Conservation (phyloP, 1,284 basidiomycete species). For the Rhodotorula sp. region DNA sequence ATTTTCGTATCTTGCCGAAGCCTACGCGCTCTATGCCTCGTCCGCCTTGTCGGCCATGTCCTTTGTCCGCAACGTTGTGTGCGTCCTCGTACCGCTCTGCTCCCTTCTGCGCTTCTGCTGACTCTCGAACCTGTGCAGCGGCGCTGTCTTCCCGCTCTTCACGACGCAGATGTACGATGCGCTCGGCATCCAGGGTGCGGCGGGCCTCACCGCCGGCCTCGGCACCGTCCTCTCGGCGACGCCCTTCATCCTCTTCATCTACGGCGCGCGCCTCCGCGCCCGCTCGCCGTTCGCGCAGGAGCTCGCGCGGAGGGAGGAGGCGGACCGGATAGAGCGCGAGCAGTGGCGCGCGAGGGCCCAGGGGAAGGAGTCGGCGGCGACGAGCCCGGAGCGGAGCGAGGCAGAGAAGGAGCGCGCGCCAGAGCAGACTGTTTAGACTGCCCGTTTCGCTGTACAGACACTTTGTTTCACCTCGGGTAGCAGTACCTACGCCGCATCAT, state of each 20-base stretch:
- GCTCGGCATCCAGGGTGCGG: slow-evolving; percentile 33
- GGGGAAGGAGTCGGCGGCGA: slow-evolving; percentile 59
- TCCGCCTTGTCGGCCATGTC: slow-evolving; percentile 43
- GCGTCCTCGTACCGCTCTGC: slow-evolving; percentile 18
- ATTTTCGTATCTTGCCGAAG: slow-evolving; percentile 42
- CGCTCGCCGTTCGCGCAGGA: slow-evolving; percentile 36
- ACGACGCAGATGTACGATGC: slow-evolving; percentile 27
- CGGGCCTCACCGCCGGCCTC: slow-evolving; percentile 33
- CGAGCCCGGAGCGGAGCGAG: slow-evolving; percentile 62
- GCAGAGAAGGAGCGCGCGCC: neutral
- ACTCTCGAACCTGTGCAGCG: too few species aligned
- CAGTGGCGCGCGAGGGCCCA: slow-evolving; percentile 66
- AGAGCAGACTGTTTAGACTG: neutral
- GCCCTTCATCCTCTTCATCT: slow-evolving; percentile 37
- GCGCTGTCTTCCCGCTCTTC: slow-evolving; percentile 9
- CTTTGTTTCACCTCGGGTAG: too few species aligned
- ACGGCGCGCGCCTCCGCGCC: slow-evolving; percentile 25
- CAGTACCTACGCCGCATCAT: too few species aligned
- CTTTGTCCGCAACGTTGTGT: slow-evolving; percentile 35
- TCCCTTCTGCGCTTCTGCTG: neutral
- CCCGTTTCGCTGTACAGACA: neutral
- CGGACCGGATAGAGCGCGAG: slow-evolving; percentile 59
- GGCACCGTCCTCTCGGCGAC: slow-evolving; percentile 27
- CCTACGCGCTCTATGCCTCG: slow-evolving; percentile 48
- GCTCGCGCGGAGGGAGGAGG: slow-evolving; percentile 68